Percentiles rank a stretch among this genome's conserved stretches.
Conservation (phyloP, 2,329 filamentous ascomycete genomes). For the Fusarium aywerte region DNA sequence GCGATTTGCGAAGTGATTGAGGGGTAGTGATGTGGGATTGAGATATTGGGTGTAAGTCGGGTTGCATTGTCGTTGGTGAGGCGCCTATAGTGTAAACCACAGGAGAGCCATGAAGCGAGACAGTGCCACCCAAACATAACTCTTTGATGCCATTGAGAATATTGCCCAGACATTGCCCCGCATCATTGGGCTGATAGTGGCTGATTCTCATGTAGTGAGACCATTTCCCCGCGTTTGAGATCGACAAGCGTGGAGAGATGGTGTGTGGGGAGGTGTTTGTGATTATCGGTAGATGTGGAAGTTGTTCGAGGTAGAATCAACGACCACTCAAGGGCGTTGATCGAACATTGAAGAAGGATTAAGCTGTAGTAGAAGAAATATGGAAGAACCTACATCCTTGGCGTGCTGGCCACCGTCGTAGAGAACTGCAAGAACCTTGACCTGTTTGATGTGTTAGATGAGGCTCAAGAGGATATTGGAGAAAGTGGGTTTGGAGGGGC, state of each 20-base stretch:
- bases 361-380: background rate
- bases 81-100: conserved; percentile 28
- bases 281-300: conserved; percentile 17
- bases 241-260: conserved; percentile 36
- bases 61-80: conserved; percentile 27
- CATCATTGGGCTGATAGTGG: conserved; percentile 39
- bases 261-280: conserved; percentile 32
- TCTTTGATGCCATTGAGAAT: conserved; percentile 12
- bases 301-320: conserved; percentile 18
- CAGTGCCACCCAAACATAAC: conserved; percentile 20
- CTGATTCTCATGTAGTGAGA: conserved; percentile 38
- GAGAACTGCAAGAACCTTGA: conserved; percentile 93
- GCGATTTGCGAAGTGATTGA: conserved; percentile 2
- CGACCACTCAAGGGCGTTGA: conserved; percentile 16
- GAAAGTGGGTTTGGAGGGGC: background rate
- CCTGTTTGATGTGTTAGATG: conserved; percentile 63
- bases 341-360: conserved; percentile 1
- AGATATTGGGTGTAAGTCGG: conserved; percentile 25
- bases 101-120: conserved; percentile 15
- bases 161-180: conserved; percentile 36
- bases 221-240: conserved; percentile 47
- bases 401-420: conserved; percentile 94
- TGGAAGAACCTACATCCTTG: conserved; percentile 71
- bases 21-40: conserved; percentile 9
- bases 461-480: conserved; percentile 15